Percentiles rank a stretch among this genome's conserved stretches.
These are phyloP conservation scores for Plenodomus biglobosus DNA, from an alignment of 2,329 filamentous ascomycete species.

Conservation along the genomic window DNA sequence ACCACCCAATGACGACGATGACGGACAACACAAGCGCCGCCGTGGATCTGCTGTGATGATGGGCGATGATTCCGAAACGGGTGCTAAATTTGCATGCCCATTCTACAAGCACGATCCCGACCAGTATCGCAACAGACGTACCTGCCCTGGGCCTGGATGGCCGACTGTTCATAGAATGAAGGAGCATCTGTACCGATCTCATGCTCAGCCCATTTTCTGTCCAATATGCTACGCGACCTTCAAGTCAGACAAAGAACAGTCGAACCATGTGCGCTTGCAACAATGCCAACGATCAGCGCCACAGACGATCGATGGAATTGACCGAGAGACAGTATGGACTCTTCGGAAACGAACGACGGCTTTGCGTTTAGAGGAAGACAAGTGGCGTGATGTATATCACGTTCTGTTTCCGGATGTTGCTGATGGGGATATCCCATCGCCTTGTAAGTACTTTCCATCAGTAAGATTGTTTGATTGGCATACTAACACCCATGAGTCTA, in stretches of 20 bases:
- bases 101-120: slow-evolving; percentile 47
- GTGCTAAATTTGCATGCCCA: slow-evolving; percentile 43
- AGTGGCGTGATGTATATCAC: slow-evolving; percentile 45
- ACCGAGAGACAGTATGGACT: slow-evolving; percentile 39
- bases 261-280: slow-evolving; percentile 35
- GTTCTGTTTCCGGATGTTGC: slow-evolving; percentile 41
- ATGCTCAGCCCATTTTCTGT: slow-evolving; percentile 44
- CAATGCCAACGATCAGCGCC: slow-evolving; percentile 24
- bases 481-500: slow-evolving; percentile 34
- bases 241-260: slow-evolving; percentile 35
- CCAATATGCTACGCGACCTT: slow-evolving; percentile 45
- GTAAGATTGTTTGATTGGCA: too few species aligned
- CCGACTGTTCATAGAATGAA: slow-evolving; percentile 47
- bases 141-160: slow-evolving; percentile 45
- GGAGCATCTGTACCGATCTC: slow-evolving; percentile 47
- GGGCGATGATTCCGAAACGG: slow-evolving; percentile 28
- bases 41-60: slow-evolving; percentile 27
- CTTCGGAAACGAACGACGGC: slow-evolving; percentile 42
- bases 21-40: slow-evolving; percentile 28
- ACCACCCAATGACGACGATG: slow-evolving; percentile 23
- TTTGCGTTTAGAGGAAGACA: slow-evolving; percentile 38
- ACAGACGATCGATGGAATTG: slow-evolving; percentile 43
- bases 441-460: slow-evolving; percentile 33
- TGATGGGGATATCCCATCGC: slow-evolving; percentile 36
- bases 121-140: slow-evolving; percentile 40